Percentiles rank a stretch among this genome's conserved stretches.
phyloP scores from a whole-genome alignment of 2,329 filamentous ascomycete genomes.

The Fusarium napiforme region DNA sequence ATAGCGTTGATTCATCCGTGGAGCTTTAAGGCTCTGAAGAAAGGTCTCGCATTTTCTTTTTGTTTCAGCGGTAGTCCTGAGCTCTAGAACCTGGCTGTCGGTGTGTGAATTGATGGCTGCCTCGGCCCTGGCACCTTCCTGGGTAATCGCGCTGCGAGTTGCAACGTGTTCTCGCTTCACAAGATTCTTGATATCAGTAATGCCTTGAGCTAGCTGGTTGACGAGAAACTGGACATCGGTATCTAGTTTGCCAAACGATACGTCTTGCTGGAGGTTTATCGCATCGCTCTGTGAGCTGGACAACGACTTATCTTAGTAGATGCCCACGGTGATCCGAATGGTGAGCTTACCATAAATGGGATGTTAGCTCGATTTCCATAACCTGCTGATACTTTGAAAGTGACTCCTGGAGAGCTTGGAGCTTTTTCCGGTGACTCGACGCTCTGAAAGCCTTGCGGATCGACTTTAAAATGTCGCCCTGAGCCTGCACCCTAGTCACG shows the following conservation, averaged over 20 bases:
- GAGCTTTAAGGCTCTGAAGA: neutral
- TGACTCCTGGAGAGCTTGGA: accelerated
- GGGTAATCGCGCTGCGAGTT: accelerated
- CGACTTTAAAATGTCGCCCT: accelerated
- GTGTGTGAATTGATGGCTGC: accelerated
- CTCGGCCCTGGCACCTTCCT: accelerated
- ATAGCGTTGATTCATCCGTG: accelerated
- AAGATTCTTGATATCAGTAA: accelerated
- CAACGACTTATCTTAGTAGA: accelerated
- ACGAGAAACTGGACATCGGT: neutral
- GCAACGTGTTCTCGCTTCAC: accelerated
- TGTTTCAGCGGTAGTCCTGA: accelerated
- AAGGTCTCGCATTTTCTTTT: accelerated
- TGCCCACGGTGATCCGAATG: accelerated
- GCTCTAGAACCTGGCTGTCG: accelerated
- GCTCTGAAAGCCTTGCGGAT: accelerated
- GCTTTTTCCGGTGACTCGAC: accelerated
- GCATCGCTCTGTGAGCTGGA: neutral
- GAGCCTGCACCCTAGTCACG: no score
- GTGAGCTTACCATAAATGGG: neutral
- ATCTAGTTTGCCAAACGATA: neutral
- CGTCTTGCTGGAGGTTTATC: neutral
- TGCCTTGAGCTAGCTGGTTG: accelerated
- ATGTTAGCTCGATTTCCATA: accelerated
- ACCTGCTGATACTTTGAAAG: accelerated